These are phyloP conservation scores for Hordeum pubiflorum DNA, from an alignment of 202 grass and related monocot species.

Conservation along the genomic window DNA sequence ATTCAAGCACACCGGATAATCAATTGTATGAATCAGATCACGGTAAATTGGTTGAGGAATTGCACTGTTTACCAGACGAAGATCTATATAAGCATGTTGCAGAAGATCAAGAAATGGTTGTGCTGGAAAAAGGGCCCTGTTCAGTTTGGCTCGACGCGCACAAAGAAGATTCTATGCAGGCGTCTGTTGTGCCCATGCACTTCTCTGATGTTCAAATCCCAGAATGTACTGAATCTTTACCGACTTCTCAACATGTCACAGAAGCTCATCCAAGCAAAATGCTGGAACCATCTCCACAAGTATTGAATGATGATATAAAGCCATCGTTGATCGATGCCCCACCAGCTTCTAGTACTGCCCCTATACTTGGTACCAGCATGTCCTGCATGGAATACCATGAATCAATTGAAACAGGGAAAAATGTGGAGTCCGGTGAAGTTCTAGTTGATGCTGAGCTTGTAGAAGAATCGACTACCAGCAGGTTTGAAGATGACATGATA, in stretches of 20 bases:
- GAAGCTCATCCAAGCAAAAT: constrained; percentile 9
- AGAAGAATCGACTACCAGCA: constrained; percentile 25
- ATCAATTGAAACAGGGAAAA: constrained; percentile 5
- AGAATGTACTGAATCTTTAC: constrained; percentile 5
- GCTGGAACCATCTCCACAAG: not conserved
- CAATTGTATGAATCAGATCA: constrained; percentile 21
- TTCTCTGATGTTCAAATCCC: constrained; percentile 29
- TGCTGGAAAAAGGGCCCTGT: constrained; percentile 34
- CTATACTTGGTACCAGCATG: not conserved
- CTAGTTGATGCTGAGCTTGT: constrained; percentile 19
- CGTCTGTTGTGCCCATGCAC: not conserved
- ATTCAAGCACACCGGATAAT: constrained; percentile 9
- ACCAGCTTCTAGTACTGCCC: not conserved
- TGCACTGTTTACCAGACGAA: constrained; percentile 25
- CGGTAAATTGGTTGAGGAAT: constrained; percentile 23
- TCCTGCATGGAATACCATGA: constrained; percentile 10
- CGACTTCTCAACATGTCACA: constrained; percentile 13
- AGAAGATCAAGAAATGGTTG: constrained; percentile 23
- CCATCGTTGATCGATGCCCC: not conserved
- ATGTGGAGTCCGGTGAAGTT: constrained; percentile 11
- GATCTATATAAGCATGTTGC: constrained; percentile 28
- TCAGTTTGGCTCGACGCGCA: constrained; percentile 29
- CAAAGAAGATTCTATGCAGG: constrained; percentile 26
- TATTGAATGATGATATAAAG: constrained; percentile 19
- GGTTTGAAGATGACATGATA: constrained; percentile 22